Percentiles rank a stretch among this genome's conserved stretches.
These are phyloP conservation scores for Paracamarosporium sp. DNA, from an alignment of 2,329 filamentous ascomycete species.

Conservation along the genomic window DNA sequence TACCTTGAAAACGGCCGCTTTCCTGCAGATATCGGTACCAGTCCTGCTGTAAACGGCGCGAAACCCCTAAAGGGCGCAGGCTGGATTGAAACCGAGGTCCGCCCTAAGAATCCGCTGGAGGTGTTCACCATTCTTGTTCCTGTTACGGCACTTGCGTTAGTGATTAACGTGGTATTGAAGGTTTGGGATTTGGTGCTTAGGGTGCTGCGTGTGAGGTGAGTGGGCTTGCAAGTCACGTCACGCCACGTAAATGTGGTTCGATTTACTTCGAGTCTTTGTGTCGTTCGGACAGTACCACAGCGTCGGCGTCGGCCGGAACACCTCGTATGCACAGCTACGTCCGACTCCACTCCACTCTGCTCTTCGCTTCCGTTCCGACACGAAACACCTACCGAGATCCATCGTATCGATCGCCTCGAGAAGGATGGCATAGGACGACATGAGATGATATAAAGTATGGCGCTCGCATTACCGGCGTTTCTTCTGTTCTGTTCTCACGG, in stretches of 20 bases:
- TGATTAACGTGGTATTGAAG: conserved; percentile 40
- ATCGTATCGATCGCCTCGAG: not conserved
- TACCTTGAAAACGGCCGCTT: conserved; percentile 80
- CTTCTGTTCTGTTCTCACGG: not conserved
- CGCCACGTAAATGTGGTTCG: too few species aligned
- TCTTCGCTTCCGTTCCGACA: too few species aligned
- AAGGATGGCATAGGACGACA: not conserved
- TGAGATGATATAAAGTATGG: not conserved
- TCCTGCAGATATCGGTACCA: conserved; percentile 64
- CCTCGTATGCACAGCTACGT: too few species aligned
- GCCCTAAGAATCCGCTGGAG: conserved; percentile 47
- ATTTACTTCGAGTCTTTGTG: too few species aligned
- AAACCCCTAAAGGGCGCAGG: conserved; percentile 43
- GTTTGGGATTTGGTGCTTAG: conserved; percentile 30
- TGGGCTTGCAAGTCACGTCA: too few species aligned
- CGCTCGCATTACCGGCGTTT: conserved; percentile 6
- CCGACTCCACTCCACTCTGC: too few species aligned
- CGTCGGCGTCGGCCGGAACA: too few species aligned
- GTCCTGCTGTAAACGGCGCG: conserved; percentile 21
- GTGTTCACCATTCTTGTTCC: conserved; percentile 54
- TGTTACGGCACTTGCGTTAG: conserved; percentile 40
- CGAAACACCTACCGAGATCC: too few species aligned
- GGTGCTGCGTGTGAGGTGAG: conserved; percentile 16
- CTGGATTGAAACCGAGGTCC: conserved; percentile 56
- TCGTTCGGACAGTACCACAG: too few species aligned